A percentile compares a stretch with the other conserved stretches of the same genome.
Conservation (phyloP, 2,329 filamentous ascomycete genomes). For the Diplodia seriata region DNA sequence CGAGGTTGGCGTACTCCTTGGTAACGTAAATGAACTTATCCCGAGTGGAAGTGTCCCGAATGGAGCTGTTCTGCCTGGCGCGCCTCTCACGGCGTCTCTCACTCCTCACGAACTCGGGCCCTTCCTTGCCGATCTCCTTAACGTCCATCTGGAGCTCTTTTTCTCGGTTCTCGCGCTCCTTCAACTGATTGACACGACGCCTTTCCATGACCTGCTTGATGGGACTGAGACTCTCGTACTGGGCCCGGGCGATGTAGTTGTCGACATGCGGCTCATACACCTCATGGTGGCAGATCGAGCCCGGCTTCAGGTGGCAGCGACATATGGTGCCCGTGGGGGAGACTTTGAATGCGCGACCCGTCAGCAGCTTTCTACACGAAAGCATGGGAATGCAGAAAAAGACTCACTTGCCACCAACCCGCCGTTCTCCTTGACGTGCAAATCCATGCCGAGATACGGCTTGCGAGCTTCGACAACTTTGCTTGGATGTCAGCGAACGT, state of each 20-base stretch:
- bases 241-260: background rate
- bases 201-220: background rate
- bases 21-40: no score
- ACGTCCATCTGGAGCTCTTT: background rate
- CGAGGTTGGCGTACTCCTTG: no score
- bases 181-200: background rate
- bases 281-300: background rate
- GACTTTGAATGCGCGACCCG: background rate
- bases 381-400: background rate
- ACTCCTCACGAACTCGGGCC: background rate
- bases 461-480: background rate
- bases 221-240: background rate
- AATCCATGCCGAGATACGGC: no score
- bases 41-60: no score
- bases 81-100: background rate
- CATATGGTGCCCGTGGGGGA: background rate
- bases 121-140: fast-evolving
- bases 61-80: no score
- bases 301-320: background rate
- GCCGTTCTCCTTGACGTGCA: no score
- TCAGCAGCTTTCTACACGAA: background rate
- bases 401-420: background rate
- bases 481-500: background rate
- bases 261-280: background rate
- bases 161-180: background rate